Evolutionary conservation across 495 filamentous ascomycete genomes (phyloP).

Genomic region (Aspergillus heteromorphus): DNA sequence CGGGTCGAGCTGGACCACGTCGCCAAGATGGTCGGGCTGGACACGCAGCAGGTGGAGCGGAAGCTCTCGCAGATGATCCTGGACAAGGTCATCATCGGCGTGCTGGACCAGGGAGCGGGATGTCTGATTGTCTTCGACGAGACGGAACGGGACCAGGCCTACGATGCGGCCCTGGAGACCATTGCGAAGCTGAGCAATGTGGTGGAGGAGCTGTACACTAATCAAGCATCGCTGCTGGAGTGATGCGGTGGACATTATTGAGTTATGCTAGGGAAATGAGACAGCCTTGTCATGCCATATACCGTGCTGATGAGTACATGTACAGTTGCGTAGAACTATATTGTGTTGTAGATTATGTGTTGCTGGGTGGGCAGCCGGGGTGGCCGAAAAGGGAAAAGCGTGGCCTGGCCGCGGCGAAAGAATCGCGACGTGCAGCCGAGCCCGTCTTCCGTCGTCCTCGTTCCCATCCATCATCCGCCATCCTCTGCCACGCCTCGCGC

Average conservation of each 20-base stretch:
- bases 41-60: slow-evolving; percentile 93
- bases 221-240: slow-evolving; percentile 93
- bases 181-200: slow-evolving; percentile 97
- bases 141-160: slow-evolving; percentile 84
- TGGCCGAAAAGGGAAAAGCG: slow-evolving; percentile 37
- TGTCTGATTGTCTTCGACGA: slow-evolving; percentile 97
- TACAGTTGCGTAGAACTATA: neutral
- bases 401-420: slow-evolving; percentile 31
- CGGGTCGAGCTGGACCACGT: slow-evolving; percentile 95
- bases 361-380: neutral
- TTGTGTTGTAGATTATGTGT: too few relatives aligned
- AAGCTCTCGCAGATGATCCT: slow-evolving; percentile 99
- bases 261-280: slow-evolving; percentile 18
- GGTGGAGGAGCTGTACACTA: slow-evolving; percentile 94
- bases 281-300: slow-evolving; percentile 13
- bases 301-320: neutral
- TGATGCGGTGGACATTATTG: slow-evolving; percentile 37
- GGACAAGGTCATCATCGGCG: slow-evolving; percentile 96
- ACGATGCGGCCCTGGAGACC: slow-evolving; percentile 88
- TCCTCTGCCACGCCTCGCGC: slow-evolving; percentile 1
- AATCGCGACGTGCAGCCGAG: too few relatives aligned
- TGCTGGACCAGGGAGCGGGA: slow-evolving; percentile 94
- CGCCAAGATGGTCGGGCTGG: slow-evolving; percentile 92
- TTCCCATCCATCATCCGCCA: slow-evolving; percentile 1
- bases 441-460: too few relatives aligned